Evolutionary conservation across 1,284 basidiomycete genomes (phyloP).

Genomic region (Sporisorium graminicola): DNA sequence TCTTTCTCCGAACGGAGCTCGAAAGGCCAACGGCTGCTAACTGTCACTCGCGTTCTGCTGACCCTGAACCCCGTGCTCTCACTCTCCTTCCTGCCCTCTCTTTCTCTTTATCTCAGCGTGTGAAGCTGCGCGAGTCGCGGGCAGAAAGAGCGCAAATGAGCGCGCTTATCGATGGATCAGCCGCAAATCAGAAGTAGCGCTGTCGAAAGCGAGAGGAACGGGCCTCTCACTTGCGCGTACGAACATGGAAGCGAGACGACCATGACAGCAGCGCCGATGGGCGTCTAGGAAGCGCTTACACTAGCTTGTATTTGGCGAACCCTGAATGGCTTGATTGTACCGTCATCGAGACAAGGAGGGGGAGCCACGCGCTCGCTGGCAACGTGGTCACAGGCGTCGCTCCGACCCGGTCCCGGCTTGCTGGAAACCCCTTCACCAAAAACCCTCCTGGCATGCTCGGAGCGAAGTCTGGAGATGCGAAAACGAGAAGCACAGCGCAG

Average conservation of each 20-base stretch:
- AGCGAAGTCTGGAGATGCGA: background rate
- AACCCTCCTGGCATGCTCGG: background rate
- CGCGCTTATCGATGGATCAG: no score
- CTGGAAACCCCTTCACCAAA: background rate
- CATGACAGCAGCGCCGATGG: background rate
- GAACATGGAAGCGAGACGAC: background rate
- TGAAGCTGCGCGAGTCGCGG: background rate
- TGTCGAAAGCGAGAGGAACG: slow-evolving; percentile 11
- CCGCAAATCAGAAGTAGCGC: no score
- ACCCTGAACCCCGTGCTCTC: background rate
- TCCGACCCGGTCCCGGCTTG: background rate
- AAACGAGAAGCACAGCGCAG: no score
- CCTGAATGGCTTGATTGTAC: background rate
- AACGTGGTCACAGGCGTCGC: background rate
- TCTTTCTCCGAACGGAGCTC: background rate
- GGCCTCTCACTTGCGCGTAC: background rate
- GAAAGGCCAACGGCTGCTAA: background rate
- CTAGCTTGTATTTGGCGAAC: background rate
- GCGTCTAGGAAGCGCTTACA: background rate
- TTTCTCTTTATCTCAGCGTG: no score
- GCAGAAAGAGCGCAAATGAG: background rate
- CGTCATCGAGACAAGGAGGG: no score
- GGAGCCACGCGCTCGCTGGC: no score
- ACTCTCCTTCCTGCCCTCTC: no score
- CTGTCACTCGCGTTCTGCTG: background rate